Conservation (phyloP, 2,329 filamentous ascomycete species). For the Claviceps sp. region DNA sequence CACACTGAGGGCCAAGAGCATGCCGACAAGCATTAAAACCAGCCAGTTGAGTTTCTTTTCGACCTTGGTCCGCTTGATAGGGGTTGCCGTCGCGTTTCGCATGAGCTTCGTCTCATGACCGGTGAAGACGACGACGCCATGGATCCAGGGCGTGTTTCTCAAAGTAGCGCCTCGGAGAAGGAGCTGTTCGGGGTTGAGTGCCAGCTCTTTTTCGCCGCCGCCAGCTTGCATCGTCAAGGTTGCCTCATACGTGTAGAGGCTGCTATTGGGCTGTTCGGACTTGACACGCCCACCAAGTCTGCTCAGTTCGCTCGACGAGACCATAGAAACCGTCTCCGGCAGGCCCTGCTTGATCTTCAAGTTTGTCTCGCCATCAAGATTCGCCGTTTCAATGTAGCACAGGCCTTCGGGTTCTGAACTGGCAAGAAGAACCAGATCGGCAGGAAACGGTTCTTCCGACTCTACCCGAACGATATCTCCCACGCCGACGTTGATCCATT, state of each 20-base stretch:
- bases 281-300: conserved; percentile 74
- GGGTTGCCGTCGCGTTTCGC: conserved; percentile 92
- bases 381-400: conserved; percentile 97
- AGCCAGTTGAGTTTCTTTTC: conserved; percentile 88
- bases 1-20: conserved; percentile 72
- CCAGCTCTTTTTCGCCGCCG: conserved; percentile 83
- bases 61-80: conserved; percentile 94
- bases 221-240: conserved; percentile 83
- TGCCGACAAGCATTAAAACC: conserved; percentile 76
- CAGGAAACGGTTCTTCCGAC: conserved; percentile 89
- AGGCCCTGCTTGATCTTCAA: conserved; percentile 97
- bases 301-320: conserved; percentile 76
- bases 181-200: conserved; percentile 83
- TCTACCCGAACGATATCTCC: conserved; percentile 89
- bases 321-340: conserved; percentile 77
- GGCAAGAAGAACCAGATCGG: conserved; percentile 81
- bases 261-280: conserved; percentile 96
- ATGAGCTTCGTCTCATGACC: conserved; percentile 98
- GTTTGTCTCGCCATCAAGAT: conserved; percentile 95
- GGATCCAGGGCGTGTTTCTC: conserved; percentile 92
- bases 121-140: conserved; percentile 83
- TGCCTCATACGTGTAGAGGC: conserved; percentile 94
- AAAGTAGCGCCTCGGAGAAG: conserved; percentile 85
- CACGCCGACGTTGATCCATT: conserved; percentile 87
- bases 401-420: conserved; percentile 94